Percentiles rank a stretch among this genome's conserved stretches.
Evolutionary conservation across 331 rosid species (phyloP).

Genomic region (Quercus tomentella): DNA sequence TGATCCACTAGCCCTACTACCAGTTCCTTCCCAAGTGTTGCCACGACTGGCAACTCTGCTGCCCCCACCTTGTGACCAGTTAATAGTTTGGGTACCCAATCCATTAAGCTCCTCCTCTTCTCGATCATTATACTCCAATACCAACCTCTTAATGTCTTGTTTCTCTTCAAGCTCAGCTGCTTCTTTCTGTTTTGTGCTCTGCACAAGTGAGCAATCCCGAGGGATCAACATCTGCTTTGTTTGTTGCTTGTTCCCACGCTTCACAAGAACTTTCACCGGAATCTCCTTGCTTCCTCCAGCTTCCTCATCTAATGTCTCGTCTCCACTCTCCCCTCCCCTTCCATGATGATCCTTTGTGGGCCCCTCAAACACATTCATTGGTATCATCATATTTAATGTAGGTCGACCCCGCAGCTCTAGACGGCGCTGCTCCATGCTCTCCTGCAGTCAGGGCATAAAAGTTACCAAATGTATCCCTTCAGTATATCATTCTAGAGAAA

Average conservation of each 20-base stretch:
- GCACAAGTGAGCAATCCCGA: constrained; percentile 76
- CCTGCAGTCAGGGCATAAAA: constrained; percentile 45
- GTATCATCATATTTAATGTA: constrained; percentile 88
- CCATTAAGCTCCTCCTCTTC: constrained; percentile 98
- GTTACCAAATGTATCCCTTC: background rate
- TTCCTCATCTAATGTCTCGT: constrained; percentile 74
- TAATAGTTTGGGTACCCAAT: constrained; percentile 67
- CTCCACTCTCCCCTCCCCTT: constrained; percentile 89
- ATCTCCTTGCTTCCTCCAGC: constrained; percentile 72
- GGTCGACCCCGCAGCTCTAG: constrained; percentile 91
- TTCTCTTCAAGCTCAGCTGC: constrained; percentile 99
- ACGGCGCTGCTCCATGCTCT: constrained; percentile 96
- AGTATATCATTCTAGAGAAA: background rate
- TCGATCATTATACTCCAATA: constrained; percentile 92
- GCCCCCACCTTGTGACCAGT: constrained; percentile 71
- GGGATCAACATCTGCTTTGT: constrained; percentile 95
- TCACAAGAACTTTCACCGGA: constrained; percentile 96
- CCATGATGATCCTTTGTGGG: constrained; percentile 84
- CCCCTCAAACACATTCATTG: constrained; percentile 92
- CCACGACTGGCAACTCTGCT: constrained; percentile 60
- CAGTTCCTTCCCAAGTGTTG: constrained; percentile 51
- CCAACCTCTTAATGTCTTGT: constrained; percentile 94
- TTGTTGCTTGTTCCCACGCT: constrained; percentile 99
- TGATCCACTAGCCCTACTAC: constrained; percentile 65
- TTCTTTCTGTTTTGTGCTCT: constrained; percentile 97